A percentile compares a stretch with the other conserved stretches of the same genome.
phyloP scores from a whole-genome alignment of 176 grass and related monocot genomes.

The Aegilops tauschii region DNA sequence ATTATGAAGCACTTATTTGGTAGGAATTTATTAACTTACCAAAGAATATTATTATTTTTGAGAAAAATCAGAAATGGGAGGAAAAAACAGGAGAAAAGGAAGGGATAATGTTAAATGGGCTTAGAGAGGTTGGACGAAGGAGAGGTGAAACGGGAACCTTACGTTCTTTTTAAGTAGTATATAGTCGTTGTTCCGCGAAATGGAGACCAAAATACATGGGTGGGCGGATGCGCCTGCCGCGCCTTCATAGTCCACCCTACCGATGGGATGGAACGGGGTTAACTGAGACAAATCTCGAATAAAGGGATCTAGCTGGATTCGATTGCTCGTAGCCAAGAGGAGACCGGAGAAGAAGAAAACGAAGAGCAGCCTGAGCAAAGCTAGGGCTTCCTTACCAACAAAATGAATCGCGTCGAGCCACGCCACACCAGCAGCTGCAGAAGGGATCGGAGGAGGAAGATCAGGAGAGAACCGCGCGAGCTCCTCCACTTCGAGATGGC shows the following conservation, averaged over 20 bases:
- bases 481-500: slow-evolving; percentile 2
- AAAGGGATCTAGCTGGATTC: slow-evolving; percentile 3
- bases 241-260: neutral
- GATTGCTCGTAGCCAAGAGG: neutral
- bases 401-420: slow-evolving; percentile 7
- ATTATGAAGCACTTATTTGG: no score
- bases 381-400: slow-evolving; percentile 22
- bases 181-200: neutral
- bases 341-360: neutral
- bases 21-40: no score
- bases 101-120: no score
- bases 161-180: no score
- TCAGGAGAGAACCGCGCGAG: neutral
- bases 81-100: no score
- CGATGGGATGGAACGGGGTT: neutral
- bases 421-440: neutral
- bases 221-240: neutral
- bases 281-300: neutral
- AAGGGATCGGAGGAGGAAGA: neutral
- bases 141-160: no score
- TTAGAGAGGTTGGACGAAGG: no score
- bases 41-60: no score
- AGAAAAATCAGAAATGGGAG: no score
- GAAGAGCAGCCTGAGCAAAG: slow-evolving; percentile 6
- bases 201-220: slow-evolving; percentile 8